Base-by-base conservation (phyloP, 2,329 filamentous ascomycete genomes). In the Scedosporium apiospermum region DNA sequence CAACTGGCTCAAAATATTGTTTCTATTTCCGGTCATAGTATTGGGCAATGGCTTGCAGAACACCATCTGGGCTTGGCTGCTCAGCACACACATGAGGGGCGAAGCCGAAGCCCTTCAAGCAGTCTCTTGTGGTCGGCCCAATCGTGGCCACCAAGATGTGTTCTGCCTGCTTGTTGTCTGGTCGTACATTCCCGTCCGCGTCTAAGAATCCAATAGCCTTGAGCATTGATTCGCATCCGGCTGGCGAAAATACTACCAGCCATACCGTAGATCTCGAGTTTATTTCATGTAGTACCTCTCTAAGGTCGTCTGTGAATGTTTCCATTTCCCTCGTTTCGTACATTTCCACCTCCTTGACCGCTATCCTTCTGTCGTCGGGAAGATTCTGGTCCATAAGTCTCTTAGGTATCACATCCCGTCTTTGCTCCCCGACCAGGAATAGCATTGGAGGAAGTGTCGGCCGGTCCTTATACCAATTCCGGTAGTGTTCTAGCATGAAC, bases 341-440 rank as follows among this genome's bases (percentile, higher is more conserved):
- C 12, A 97, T 87, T 2, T 93, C 86, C 6, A 91, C 71, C 73
- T 98, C 93, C 44, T 89, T 83, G 1, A 98, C 88, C 6, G 73
- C 74, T 23, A 95, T 88, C 58, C 83, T 78, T 61, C 74, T 73
- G 14, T 77, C 70, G 0, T 71, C 66, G 0, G 81, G 73, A 7
- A 92, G 74, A 0, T 71, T 68, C 0, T 77, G 70, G 46, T 83
- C 81, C 79, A 87, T 89, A 44, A 98, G 77, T 1, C 85, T 91
- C 68, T 84, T 90, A 1, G 95, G 93, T 66, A 99, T 96, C 66
- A 96, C 86, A 72, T 98, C 95, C 55, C 95, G 80, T 62, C 92
- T 84, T 71, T 93, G 90, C 71, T 97, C 93, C 21, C 95, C 95
- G 0, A 96, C 92, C 14, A 96, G 82, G 72, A 98, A 99, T 1